These are phyloP conservation scores for Cladosporium cucumerinum DNA, from an alignment of 2,329 filamentous ascomycete genomes.

Conservation along the genomic window DNA sequence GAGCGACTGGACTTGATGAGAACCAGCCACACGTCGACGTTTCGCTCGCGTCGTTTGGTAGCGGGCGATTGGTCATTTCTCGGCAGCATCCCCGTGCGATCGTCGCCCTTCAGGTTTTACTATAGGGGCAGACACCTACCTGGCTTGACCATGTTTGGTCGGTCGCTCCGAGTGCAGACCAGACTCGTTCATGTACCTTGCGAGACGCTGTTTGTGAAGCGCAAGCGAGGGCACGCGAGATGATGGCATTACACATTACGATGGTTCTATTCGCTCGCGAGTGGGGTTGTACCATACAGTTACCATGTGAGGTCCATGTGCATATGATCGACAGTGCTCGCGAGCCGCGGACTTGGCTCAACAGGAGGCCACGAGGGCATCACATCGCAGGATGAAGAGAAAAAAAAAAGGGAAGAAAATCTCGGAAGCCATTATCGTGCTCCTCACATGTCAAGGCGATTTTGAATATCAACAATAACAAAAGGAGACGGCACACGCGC, in stretches of 20 bases:
- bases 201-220: neutral
- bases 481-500: neutral
- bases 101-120: constrained; percentile 6
- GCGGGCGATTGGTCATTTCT: neutral
- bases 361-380: neutral
- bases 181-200: neutral
- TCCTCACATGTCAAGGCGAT: neutral
- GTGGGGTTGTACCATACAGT: neutral
- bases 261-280: no score
- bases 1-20: no score
- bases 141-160: neutral
- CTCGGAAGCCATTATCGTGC: neutral
- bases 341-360: neutral
- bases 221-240: neutral
- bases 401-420: neutral
- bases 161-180: neutral
- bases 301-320: neutral
- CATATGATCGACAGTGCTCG: constrained; percentile 1
- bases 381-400: neutral
- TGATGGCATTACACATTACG: neutral
- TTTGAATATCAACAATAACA: neutral
- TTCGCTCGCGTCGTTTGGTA: neutral
- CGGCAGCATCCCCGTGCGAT: neutral
- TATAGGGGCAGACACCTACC: neutral
- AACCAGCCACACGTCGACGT: neutral